Conservation (phyloP, 148 eudicot genomes). For the Rhododendron mucronatum region DNA sequence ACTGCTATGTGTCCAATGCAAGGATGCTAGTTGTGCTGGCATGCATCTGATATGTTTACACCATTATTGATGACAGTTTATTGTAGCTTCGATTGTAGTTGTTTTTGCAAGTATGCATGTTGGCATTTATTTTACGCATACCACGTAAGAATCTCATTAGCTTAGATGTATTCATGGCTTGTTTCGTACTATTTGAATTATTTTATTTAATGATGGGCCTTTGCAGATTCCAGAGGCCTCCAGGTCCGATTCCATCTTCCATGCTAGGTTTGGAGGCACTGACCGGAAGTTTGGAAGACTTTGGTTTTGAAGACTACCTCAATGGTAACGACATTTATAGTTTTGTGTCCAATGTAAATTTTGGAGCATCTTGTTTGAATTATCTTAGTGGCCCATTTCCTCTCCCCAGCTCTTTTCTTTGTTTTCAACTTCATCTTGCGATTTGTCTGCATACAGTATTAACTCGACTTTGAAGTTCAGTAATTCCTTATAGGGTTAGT, state of each 20-base stretch:
- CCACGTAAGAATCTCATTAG: not conserved
- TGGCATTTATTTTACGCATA: not conserved
- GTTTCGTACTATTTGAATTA: not conserved
- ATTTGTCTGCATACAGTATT: not conserved
- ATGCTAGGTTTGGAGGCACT: conserved; percentile 81
- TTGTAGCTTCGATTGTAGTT: not conserved
- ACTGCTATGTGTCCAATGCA: not conserved
- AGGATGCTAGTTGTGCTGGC: too few relatives aligned
- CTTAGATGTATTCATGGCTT: not conserved
- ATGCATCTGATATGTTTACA: too few relatives aligned
- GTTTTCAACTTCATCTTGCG: not conserved
- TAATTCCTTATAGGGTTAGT: not conserved
- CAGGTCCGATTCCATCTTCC: conserved; percentile 81
- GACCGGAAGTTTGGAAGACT: conserved; percentile 65
- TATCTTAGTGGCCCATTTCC: not conserved
- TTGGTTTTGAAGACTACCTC: conserved; percentile 84
- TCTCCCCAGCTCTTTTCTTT: not conserved
- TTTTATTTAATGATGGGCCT: not conserved
- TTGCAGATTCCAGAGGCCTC: conserved; percentile 89
- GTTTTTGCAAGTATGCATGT: not conserved
- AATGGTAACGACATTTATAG: conserved; percentile 45
- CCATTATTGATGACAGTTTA: too few relatives aligned
- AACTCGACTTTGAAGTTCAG: not conserved
- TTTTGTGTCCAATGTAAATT: not conserved
- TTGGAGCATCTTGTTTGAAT: not conserved